These are phyloP conservation scores for Debaryomycetaceae sp. DNA, from an alignment of 1,139 yeast genomes.

Conservation along the genomic window DNA sequence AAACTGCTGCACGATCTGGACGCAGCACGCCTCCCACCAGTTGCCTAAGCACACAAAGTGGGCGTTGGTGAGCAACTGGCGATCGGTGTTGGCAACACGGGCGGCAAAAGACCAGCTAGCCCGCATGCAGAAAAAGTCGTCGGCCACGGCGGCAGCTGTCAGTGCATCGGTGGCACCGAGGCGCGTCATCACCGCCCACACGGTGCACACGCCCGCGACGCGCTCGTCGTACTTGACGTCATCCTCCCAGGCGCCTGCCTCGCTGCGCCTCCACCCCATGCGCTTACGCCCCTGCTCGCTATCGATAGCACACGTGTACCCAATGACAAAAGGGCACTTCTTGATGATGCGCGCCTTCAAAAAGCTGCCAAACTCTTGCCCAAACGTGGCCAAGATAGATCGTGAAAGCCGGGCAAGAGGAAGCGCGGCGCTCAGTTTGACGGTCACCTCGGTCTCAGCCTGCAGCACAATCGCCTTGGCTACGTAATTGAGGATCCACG, in stretches of 20 bases:
- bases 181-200: slow-evolving; percentile 72
- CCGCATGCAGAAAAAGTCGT: slow-evolving; percentile 18
- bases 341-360: slow-evolving; percentile 80
- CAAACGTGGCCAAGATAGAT: slow-evolving; percentile 50
- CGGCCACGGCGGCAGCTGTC: slow-evolving; percentile 7
- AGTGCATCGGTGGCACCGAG: slow-evolving; percentile 11
- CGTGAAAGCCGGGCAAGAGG: slow-evolving; percentile 72
- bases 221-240: slow-evolving; percentile 76
- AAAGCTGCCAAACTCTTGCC: slow-evolving; percentile 57
- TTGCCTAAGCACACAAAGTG: slow-evolving; percentile 71
- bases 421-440: slow-evolving; percentile 69
- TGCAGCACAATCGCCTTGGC: slow-evolving; percentile 86
- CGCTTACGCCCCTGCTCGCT: slow-evolving; percentile 77
- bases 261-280: slow-evolving; percentile 85
- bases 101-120: slow-evolving; percentile 78
- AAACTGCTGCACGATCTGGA: slow-evolving; percentile 49
- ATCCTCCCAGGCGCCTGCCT: slow-evolving; percentile 66
- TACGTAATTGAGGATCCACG: slow-evolving; percentile 75
- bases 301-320: slow-evolving; percentile 67
- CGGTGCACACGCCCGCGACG: slow-evolving; percentile 76
- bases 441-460: slow-evolving; percentile 89
- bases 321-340: slow-evolving; percentile 86
- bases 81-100: slow-evolving; percentile 58
- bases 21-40: slow-evolving; percentile 91
- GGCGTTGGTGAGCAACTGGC: slow-evolving; percentile 50